A percentile compares a stretch with the other conserved stretches of the same genome.
Conservation (phyloP, 495 filamentous ascomycete genomes). For the Xylaria scruposa region DNA sequence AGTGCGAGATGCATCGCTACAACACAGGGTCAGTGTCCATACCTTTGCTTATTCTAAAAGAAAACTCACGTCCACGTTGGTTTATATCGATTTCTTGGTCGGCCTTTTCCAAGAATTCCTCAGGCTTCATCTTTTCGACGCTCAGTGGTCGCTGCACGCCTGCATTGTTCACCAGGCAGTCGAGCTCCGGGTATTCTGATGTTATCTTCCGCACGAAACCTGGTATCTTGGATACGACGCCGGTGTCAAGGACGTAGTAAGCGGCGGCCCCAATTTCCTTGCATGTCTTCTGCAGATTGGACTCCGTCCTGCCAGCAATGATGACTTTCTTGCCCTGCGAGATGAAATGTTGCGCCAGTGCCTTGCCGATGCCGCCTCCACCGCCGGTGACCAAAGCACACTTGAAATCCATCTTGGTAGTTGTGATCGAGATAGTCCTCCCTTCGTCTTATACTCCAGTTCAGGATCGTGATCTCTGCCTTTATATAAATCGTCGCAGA, state of each 20-base stretch:
- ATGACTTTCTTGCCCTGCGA: constrained; percentile 53
- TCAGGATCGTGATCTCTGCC: background rate
- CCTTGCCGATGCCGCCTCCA: constrained; percentile 55
- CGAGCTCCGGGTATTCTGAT: constrained; percentile 52
- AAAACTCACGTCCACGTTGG: constrained; percentile 45
- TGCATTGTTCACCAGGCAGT: constrained; percentile 54
- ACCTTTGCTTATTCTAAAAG: background rate
- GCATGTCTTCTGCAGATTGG: constrained; percentile 45
- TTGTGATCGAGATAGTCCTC: background rate
- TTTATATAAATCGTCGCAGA: background rate
- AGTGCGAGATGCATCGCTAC: constrained; percentile 53
- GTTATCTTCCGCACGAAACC: constrained; percentile 45
- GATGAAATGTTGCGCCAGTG: constrained; percentile 50
- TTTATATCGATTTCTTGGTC: constrained; percentile 59
- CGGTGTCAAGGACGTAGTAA: constrained; percentile 55
- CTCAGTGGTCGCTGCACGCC: constrained; percentile 43
- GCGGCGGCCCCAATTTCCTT: constrained; percentile 46
- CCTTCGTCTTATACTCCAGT: background rate
- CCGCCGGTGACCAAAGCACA: constrained; percentile 55
- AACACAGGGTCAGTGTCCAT: background rate
- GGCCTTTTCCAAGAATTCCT: constrained; percentile 45
- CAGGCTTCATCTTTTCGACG: constrained; percentile 35
- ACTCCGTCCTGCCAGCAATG: constrained; percentile 54
- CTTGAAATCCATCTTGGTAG: constrained; percentile 33
- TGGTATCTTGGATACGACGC: constrained; percentile 42